Evolutionary conservation across 306 rosid species (phyloP).

Genomic region (Corylus avellana): DNA sequence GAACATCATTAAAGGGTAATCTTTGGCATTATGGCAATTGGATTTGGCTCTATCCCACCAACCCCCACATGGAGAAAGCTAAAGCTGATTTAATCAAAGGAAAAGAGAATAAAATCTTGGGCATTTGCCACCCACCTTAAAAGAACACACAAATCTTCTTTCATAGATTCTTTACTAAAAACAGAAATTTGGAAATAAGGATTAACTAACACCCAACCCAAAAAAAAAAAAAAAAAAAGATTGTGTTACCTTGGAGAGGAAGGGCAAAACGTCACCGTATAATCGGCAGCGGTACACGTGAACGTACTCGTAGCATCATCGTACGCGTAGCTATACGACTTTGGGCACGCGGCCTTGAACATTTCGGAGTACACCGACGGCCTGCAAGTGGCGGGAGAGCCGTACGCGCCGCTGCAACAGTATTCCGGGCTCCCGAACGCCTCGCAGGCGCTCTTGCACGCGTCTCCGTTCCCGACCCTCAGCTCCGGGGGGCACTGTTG

Average conservation of each 20-base stretch:
- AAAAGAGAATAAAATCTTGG: background rate
- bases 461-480: conserved; percentile 60
- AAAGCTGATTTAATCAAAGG: background rate
- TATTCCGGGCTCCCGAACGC: conserved; percentile 90
- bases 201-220: too few relatives aligned
- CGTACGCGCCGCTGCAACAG: conserved; percentile 69
- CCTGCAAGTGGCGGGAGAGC: conserved; percentile 46
- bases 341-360: conserved; percentile 63
- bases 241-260: conserved; percentile 54
- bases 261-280: conserved; percentile 64
- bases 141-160: background rate
- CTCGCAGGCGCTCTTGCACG: conserved; percentile 96
- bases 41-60: conserved; percentile 1
- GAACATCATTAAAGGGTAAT: conserved; percentile 23
- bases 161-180: background rate
- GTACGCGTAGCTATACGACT: conserved; percentile 62
- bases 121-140: background rate
- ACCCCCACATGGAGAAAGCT: background rate
- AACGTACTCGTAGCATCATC: conserved; percentile 63
- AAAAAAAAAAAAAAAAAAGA: background rate
- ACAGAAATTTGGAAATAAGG: background rate
- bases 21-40: conserved; percentile 30
- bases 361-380: conserved; percentile 65
- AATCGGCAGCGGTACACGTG: conserved; percentile 60
- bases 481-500: conserved; percentile 77